Evolutionary conservation across 2,329 filamentous ascomycete genomes (phyloP), one percentile per base, ranked within the genome.

Genomic region (Sarocladium strictum): DNA sequence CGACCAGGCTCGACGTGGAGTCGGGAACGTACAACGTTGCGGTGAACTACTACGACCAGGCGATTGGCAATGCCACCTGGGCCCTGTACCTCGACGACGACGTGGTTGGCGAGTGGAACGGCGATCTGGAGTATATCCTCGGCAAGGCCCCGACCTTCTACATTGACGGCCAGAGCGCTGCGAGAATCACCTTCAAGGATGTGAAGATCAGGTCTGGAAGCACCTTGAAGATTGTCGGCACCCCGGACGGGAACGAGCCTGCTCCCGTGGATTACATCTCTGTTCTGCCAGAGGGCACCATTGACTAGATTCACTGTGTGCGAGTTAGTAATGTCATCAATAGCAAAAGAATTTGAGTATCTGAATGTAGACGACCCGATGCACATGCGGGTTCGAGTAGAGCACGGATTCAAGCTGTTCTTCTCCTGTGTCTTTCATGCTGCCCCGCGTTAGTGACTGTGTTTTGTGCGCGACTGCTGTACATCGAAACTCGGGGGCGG

Each of bases 191-290:
- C 0, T 87, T 86, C 58, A 64, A 66, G 11, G 68, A 65, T 0
- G 70, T 86, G 0, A 61, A 71, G 15, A 67, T 86, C 6, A 61
- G 64, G 37, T 74, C 72, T 54, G 83, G 82, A 0, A 77, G 81
- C 58, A 62, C 65, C 54, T 58, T 87, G 53, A 79, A 71, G 60
- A 75, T 87, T 56, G 74, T 80, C 2, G 83, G 84, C 0, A 70
- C 61, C 27, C 76, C 85, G 0, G 72, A 85, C 65, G 84, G 84
- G 0, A 69, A 72, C 24, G 86, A 89, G 69, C 75, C 75, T 11
- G 86, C 85, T 53, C 83, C 85, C 3, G 54, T 89, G 57, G 85
- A 89, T 68, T 89, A 89, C 65, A 67, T 89, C 40, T 76, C 77
- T 3, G 67, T 89, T 50, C 63, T 89, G 56, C 85, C 85, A 0